Percentiles rank a stretch among this genome's conserved stretches.
Evolutionary conservation across 2,329 filamentous ascomycete species (phyloP).

Genomic region (Ophiosphaerella korrae): DNA sequence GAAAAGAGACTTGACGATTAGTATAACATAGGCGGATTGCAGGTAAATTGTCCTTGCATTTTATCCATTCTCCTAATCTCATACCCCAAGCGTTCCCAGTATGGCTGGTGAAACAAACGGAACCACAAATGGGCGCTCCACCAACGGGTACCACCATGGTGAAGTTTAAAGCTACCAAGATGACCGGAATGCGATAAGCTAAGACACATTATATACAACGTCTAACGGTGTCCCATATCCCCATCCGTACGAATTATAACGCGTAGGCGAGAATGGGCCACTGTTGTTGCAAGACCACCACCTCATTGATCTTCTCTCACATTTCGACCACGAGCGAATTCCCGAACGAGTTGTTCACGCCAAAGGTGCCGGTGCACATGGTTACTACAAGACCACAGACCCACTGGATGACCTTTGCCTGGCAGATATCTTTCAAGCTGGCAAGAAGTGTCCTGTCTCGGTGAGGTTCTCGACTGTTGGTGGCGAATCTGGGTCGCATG

Average conservation of each 20-base stretch:
- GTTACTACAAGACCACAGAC: slow-evolving; percentile 55
- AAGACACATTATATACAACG: slow-evolving; percentile 59
- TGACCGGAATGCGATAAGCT: slow-evolving; percentile 50
- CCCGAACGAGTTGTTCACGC: slow-evolving; percentile 59
- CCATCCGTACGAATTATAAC: slow-evolving; percentile 63
- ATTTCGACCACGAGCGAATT: slow-evolving; percentile 58
- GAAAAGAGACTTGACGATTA: slow-evolving; percentile 1
- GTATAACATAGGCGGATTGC: slow-evolving; percentile 1
- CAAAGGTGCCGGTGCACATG: slow-evolving; percentile 57
- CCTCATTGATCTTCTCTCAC: slow-evolving; percentile 55
- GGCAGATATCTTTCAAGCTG: slow-evolving; percentile 60
- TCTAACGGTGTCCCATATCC: slow-evolving; percentile 63
- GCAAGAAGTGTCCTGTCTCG: slow-evolving; percentile 71
- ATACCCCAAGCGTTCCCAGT: not conserved
- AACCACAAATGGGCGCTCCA: not conserved
- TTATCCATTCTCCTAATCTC: slow-evolving; percentile 5
- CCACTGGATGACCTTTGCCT: slow-evolving; percentile 52
- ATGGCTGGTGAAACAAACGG: not conserved
- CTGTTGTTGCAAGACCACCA: slow-evolving; percentile 61
- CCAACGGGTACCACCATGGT: slow-evolving; percentile 18
- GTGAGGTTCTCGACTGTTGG: slow-evolving; percentile 77
- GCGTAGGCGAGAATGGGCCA: slow-evolving; percentile 63
- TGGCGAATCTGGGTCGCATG: slow-evolving; percentile 72
- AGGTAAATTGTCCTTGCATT: not conserved
- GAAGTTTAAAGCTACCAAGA: slow-evolving; percentile 51